Conservation (phyloP, 163 green algal species). For the Trebouxiophyceae sp. region DNA sequence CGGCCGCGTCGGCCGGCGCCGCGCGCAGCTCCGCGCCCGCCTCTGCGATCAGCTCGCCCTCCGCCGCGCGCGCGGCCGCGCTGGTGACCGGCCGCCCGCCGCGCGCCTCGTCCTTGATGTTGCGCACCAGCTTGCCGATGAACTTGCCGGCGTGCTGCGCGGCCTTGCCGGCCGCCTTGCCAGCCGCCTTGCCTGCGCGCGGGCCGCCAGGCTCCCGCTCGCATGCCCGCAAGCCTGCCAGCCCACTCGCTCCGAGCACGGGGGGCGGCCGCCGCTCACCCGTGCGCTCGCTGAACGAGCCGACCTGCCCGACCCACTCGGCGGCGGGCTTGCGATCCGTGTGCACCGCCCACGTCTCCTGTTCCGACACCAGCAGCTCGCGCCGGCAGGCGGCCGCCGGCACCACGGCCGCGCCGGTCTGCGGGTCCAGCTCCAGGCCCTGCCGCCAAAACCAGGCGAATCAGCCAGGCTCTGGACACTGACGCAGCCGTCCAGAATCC, state of each 20-base stretch:
- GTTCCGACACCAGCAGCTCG: constrained; percentile 16
- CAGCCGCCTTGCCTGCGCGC: not conserved
- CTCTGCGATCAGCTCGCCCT: not conserved
- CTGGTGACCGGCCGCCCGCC: not conserved
- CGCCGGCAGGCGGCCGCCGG: too few relatives aligned
- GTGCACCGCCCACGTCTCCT: constrained; percentile 34
- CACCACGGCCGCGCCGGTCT: too few relatives aligned
- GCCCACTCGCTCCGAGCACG: not conserved
- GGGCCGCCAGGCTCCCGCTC: not conserved
- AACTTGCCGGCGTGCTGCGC: constrained; percentile 23
- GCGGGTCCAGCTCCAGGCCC: too few relatives aligned
- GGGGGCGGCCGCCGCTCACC: too few relatives aligned
- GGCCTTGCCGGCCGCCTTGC: constrained; percentile 39
- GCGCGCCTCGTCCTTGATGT: constrained; percentile 1
- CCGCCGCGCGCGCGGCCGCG: too few relatives aligned
- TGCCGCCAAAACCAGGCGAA: too few relatives aligned
- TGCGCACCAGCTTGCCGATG: constrained; percentile 30
- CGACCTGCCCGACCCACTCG: constrained; percentile 31
- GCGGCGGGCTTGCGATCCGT: constrained; percentile 29
- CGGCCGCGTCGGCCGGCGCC: not conserved
- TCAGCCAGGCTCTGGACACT: too few relatives aligned
- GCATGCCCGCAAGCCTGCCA: constrained; percentile 6
- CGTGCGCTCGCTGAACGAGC: too few relatives aligned
- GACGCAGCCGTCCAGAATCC: too few relatives aligned
- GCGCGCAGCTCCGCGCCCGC: not conserved